phyloP scores from a whole-genome alignment of 2,329 filamentous ascomycete species.

The Colletotrichum higginsianum region DNA sequence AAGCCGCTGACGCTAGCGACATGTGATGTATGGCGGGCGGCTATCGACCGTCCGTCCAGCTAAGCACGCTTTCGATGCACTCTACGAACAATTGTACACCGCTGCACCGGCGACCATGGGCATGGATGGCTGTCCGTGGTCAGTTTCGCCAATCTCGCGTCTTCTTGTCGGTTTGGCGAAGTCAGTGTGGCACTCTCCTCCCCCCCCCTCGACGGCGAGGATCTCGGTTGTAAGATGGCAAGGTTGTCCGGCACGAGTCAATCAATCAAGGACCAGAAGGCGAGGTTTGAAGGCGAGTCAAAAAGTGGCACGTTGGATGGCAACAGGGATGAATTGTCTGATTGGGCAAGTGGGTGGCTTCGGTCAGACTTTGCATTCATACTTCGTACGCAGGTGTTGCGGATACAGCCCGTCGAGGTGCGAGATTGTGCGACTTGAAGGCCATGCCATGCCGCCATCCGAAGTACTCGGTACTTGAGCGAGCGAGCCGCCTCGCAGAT shows the following conservation, averaged over 20 bases:
- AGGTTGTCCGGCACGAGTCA: slow-evolving; percentile 33
- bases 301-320: slow-evolving; percentile 33
- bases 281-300: slow-evolving; percentile 27
- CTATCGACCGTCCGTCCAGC: slow-evolving; percentile 8
- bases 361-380: slow-evolving; percentile 31
- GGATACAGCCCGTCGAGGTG: slow-evolving; percentile 15
- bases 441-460: neutral
- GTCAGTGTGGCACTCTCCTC: slow-evolving; percentile 7
- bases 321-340: slow-evolving; percentile 33
- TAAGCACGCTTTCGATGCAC: neutral
- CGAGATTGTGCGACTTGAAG: slow-evolving; percentile 15
- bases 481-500: slow-evolving; percentile 29
- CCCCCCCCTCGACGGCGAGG: slow-evolving; percentile 2
- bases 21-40: slow-evolving; percentile 19
- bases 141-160: slow-evolving; percentile 29
- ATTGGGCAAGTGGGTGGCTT: slow-evolving; percentile 31
- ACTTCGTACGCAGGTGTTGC: no score
- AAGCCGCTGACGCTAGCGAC: slow-evolving; percentile 30
- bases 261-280: slow-evolving; percentile 31
- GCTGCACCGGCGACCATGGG: neutral
- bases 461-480: slow-evolving; percentile 22
- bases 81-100: neutral
- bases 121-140: neutral
- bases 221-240: slow-evolving; percentile 9
- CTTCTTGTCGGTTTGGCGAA: slow-evolving; percentile 24